Evolutionary conservation across 2,329 filamentous ascomycete genomes (phyloP).

Genomic region (Pseudopithomyces chartarum): DNA sequence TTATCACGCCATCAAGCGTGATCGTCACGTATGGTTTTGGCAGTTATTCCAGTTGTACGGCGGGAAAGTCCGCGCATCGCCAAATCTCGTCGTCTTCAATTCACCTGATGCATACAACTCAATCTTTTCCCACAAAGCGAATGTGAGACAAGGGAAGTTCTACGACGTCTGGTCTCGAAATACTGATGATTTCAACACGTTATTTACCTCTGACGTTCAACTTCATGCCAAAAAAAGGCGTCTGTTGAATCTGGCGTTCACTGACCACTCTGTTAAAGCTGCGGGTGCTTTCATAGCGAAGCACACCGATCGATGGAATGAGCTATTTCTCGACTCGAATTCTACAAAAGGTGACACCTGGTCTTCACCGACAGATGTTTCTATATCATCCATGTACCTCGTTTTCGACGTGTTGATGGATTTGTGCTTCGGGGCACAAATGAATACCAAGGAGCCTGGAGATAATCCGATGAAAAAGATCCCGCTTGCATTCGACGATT

Average conservation of each 20-base stretch:
- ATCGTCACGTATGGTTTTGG: not conserved
- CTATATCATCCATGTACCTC: slow-evolving; percentile 28
- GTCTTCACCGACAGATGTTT: slow-evolving; percentile 13
- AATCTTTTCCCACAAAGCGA: slow-evolving; percentile 41
- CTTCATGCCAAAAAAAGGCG: slow-evolving; percentile 18
- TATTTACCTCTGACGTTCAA: slow-evolving; percentile 10
- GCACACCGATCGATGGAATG: slow-evolving; percentile 22
- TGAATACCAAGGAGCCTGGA: slow-evolving; percentile 37
- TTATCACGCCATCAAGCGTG: not conserved
- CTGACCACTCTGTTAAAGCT: slow-evolving; percentile 17
- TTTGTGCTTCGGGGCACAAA: slow-evolving; percentile 41
- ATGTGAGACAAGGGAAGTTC: slow-evolving; percentile 16
- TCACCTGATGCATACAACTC: slow-evolving; percentile 54
- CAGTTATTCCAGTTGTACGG: not conserved
- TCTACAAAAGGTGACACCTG: slow-evolving; percentile 10
- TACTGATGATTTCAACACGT: slow-evolving; percentile 15
- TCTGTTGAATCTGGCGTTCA: slow-evolving; percentile 22
- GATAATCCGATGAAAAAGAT: slow-evolving; percentile 18
- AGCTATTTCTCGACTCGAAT: slow-evolving; percentile 3
- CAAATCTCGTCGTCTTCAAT: slow-evolving; percentile 67
- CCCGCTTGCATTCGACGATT: slow-evolving; percentile 11
- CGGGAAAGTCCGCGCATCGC: slow-evolving; percentile 14
- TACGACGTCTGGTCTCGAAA: slow-evolving; percentile 18
- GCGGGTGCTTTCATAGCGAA: slow-evolving; percentile 13
- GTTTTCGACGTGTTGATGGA: slow-evolving; percentile 53